Evolutionary conservation across 306 rosid genomes (phyloP).

Genomic region (Cicer judaicum): DNA sequence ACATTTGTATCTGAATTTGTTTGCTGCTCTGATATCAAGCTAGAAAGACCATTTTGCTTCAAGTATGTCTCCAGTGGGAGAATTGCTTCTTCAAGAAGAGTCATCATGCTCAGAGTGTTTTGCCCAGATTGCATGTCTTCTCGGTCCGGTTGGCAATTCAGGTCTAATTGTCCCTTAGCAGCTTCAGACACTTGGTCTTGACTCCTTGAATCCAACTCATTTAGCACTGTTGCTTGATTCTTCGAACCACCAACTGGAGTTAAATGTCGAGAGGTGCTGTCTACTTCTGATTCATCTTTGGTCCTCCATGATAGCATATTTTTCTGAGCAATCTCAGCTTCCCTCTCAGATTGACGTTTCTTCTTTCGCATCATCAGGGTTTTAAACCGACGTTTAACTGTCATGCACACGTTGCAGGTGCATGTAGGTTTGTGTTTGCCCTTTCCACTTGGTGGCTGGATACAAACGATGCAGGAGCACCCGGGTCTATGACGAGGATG

Average conservation of each 20-base stretch:
- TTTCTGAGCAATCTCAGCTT: slow-evolving; percentile 93
- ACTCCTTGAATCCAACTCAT: slow-evolving; percentile 67
- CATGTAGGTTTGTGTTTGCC: slow-evolving; percentile 99
- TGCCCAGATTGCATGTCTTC: slow-evolving; percentile 62
- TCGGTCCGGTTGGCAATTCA: slow-evolving; percentile 79
- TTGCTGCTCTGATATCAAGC: slow-evolving; percentile 78
- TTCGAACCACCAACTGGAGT: slow-evolving; percentile 69
- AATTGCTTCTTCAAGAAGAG: slow-evolving; percentile 84
- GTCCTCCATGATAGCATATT: slow-evolving; percentile 64
- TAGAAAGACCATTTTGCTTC: slow-evolving; percentile 86
- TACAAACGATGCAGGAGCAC: slow-evolving; percentile 99
- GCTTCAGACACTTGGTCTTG: slow-evolving; percentile 66
- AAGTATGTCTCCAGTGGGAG: slow-evolving; percentile 81
- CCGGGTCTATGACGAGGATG: slow-evolving; percentile 99
- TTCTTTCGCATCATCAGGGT: slow-evolving; percentile 95
- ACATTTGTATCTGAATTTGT: slow-evolving; percentile 65
- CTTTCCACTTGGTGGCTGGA: slow-evolving; percentile 99
- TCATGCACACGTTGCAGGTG: slow-evolving; percentile 92
- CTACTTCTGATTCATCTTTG: slow-evolving; percentile 82
- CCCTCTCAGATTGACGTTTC: slow-evolving; percentile 96
- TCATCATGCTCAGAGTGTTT: slow-evolving; percentile 70
- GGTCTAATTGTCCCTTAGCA: slow-evolving; percentile 74
- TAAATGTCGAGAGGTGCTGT: slow-evolving; percentile 66
- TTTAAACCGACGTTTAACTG: slow-evolving; percentile 95
- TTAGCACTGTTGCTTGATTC: slow-evolving; percentile 64